A percentile compares a stretch with the other conserved stretches of the same genome.
These are phyloP conservation scores for Diddensiella caesifluorescens DNA, from an alignment of 805 yeast genomes.

Conservation along the genomic window DNA sequence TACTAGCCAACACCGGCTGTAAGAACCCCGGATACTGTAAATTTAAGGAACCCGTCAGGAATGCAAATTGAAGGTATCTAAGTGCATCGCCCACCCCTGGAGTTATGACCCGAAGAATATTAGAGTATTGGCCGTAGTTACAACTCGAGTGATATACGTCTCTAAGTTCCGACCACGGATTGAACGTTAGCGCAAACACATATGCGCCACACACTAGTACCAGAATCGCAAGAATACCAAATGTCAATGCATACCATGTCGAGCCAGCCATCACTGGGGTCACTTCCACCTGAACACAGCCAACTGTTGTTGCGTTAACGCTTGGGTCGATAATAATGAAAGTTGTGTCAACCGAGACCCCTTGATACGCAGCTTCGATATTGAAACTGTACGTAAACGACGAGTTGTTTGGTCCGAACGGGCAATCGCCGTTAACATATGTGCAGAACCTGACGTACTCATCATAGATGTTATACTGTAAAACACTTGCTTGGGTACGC, in stretches of 20 bases:
- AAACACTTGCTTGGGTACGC: constrained; percentile 20
- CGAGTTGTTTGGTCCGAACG: constrained; percentile 21
- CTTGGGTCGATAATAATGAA: constrained; percentile 27
- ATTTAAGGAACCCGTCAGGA: constrained; percentile 48
- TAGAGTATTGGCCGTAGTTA: constrained; percentile 52
- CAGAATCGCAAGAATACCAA: constrained; percentile 39
- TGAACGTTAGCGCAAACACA: constrained; percentile 37
- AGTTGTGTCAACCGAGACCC: constrained; percentile 23
- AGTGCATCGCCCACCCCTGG: constrained; percentile 48
- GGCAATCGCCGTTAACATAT: constrained; percentile 22
- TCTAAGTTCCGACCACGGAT: constrained; percentile 55
- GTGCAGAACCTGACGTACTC: constrained; percentile 27
- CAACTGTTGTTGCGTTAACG: constrained; percentile 32
- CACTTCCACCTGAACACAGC: constrained; percentile 44
- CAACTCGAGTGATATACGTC: constrained; percentile 48
- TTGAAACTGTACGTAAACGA: constrained; percentile 18
- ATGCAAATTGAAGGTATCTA: constrained; percentile 53
- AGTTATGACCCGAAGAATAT: constrained; percentile 47
- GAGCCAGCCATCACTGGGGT: constrained; percentile 43
- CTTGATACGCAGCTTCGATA: constrained; percentile 20
- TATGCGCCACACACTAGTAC: constrained; percentile 35
- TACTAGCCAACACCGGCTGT: constrained; percentile 47
- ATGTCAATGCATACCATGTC: constrained; percentile 38
- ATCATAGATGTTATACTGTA: constrained; percentile 20
- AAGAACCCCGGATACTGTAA: constrained; percentile 58